A percentile compares a stretch with the other conserved stretches of the same genome.
Conservation (phyloP, 208 protist species). For the Wallacemonas sp. region DNA sequence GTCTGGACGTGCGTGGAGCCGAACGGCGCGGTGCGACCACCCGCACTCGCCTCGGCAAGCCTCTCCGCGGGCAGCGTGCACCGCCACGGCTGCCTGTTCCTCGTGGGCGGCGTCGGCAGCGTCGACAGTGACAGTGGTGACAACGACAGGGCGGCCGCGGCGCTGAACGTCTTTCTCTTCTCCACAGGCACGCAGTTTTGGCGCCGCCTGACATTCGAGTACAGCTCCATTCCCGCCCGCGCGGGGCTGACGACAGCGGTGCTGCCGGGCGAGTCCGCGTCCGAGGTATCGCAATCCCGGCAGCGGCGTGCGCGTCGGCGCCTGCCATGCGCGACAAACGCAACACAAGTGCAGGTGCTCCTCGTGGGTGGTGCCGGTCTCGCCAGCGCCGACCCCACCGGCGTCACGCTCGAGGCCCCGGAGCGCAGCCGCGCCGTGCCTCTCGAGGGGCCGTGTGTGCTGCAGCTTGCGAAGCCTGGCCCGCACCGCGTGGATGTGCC, state of each 20-base stretch:
- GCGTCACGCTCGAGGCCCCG: not conserved
- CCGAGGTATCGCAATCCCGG: not conserved
- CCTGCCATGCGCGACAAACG: not conserved
- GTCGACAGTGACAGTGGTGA: not conserved
- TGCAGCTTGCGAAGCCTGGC: constrained; percentile 6
- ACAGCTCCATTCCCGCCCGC: constrained; percentile 30
- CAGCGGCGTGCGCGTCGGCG: constrained; percentile 12
- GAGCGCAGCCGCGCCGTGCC: not conserved
- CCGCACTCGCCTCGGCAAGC: constrained; percentile 54
- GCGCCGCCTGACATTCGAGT: constrained; percentile 42
- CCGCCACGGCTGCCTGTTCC: constrained; percentile 45
- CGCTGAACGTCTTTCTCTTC: constrained; percentile 56
- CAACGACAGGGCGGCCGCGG: not conserved
- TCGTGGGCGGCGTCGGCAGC: constrained; percentile 42
- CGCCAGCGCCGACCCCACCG: not conserved
- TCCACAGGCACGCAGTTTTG: constrained; percentile 60
- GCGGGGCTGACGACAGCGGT: constrained; percentile 15
- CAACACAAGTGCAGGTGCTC: constrained; percentile 4
- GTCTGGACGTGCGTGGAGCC: constrained; percentile 48
- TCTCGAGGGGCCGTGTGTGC: constrained; percentile 12
- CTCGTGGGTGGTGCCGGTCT: constrained; percentile 5
- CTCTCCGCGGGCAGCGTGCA: constrained; percentile 43
- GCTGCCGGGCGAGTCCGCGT: not conserved
- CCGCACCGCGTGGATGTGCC: not conserved
- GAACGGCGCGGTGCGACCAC: constrained; percentile 58